Base-by-base conservation (phyloP, 306 rosid species). In the Cicer judaicum region DNA sequence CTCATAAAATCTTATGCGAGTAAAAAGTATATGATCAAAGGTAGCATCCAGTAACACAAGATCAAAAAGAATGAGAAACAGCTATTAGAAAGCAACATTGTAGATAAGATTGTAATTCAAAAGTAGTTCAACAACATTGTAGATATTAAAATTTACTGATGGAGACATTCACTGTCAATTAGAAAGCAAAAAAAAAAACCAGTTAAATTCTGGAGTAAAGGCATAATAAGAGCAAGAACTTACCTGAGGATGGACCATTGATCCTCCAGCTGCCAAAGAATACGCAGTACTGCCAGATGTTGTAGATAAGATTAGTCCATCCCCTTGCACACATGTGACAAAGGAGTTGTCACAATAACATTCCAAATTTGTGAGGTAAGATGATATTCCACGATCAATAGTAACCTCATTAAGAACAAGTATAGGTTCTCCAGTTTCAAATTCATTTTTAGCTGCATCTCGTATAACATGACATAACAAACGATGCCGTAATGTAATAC, bases 221-320 rank as follows among this genome's bases (percentile, higher is more conserved):
- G 44, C 21, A 66, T 48, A 8, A 66, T 48, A 8, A 65, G 63
- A 70, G 52, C 46, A 24, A 64, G 56, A 15, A 24, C 21, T 53
- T 85, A 92, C 99, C 96, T 94, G 99, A 29, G 99, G 99, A 84
- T 94, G 99, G 76, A 94, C 98, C 99, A 94, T 92, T 61, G 99
- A 94, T 78, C 99, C 99, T 79, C 97, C 99, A 70, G 99, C 97
- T 21, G 99, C 99, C 88, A 94, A 81, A 8, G 99, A 92, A 87
- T 94, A 94, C 3, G 99, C 97, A 10, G 98, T 94, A 70, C 99
- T 94, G 46, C 99, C 99, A 15, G 99, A 92, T 53, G 98, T 94
- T 44, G 99, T 94, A 0, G 99, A 94, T 50, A 94, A 78, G 67
- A 94, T 94, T 72, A 92, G 72, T 59, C 99, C 99, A 77, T 94